Percentiles rank a stretch among this genome's conserved stretches.
Conservation (phyloP, 1,284 basidiomycete species). For the Cystobasidium sp. region DNA sequence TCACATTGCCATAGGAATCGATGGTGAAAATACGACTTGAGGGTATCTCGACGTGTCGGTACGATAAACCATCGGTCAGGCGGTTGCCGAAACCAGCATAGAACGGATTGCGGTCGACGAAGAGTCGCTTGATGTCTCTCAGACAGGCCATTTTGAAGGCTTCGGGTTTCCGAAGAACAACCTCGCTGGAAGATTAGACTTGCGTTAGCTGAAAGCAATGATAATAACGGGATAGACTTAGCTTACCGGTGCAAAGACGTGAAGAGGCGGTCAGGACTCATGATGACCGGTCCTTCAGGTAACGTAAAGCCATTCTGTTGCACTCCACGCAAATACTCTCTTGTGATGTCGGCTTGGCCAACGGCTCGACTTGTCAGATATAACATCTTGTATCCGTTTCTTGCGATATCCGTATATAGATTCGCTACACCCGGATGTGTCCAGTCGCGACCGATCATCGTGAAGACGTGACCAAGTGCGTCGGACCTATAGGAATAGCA, state of each 20-base stretch:
- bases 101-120: conserved; percentile 70
- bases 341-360: conserved; percentile 95
- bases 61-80: conserved; percentile 96
- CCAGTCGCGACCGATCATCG: conserved; percentile 99
- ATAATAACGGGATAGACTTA: too few species aligned
- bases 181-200: too few species aligned
- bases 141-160: conserved; percentile 99
- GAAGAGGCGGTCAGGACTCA: conserved; percentile 97
- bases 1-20: conserved; percentile 92
- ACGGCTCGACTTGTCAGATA: conserved; percentile 98
- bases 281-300: conserved; percentile 97
- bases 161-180: conserved; percentile 98
- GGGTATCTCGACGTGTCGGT: conserved; percentile 92
- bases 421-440: conserved; percentile 98
- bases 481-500: too few species aligned
- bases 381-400: conserved; percentile 98
- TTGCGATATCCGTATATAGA: conserved; percentile 90
- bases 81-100: conserved; percentile 98
- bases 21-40: conserved; percentile 97
- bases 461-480: conserved; percentile 94
- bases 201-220: too few species aligned
- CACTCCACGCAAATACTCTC: conserved; percentile 93
- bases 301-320: conserved; percentile 94
- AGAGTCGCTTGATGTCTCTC: conserved; percentile 91
- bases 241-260: conserved; percentile 87